Base-by-base conservation (phyloP, 495 filamentous ascomycete species). In the Aspergillus asperescens region DNA sequence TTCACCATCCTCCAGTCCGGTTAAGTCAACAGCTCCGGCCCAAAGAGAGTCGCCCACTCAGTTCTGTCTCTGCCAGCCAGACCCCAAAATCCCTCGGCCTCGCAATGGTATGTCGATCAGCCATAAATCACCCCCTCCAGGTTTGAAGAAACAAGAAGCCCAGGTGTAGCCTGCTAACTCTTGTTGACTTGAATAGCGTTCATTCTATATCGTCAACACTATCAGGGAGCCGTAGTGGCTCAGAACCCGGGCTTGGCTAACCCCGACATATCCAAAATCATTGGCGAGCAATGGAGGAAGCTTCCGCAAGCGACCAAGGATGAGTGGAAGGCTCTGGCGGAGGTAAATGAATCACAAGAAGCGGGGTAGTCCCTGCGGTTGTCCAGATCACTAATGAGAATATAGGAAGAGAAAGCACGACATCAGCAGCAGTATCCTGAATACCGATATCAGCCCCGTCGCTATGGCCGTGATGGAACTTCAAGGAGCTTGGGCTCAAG, bases 231-330 rank as follows among this genome's bases (percentile, higher is more conserved):
- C 7, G 87, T 96, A 8, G 86, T 92, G 7, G 77, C 83, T 9
- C 81, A 87, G 59, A 78, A 96, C 62, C 93, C 91, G 5, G 89
- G 90, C 35, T 81, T 96, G 56, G 83, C 94, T 28, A 98, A 98
- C 69, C 93, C 93, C 5, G 90, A 98, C 43, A 95, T 98, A 52
- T 97, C 93, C 31, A 97, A 97, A 70, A 93, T 96, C 58, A 95
- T 97, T 61, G 93, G 94, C 37, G 85, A 91, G 62, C 84, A 89
- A 78, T 98, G 93, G 93, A 80, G 83, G 52, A 74, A 80, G 54
- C 81, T 90, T 55, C 73, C 84, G 4, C 75, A 85, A 27, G 82
- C 88, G n/a, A 77, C 81, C 23, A 95, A 95, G 69, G 79, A 81
- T 32, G 78, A 88, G 61, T 98, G 94, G 94, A 95, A 92, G 66